Percentiles rank a stretch among this genome's conserved stretches.
These are phyloP conservation scores for Aegle marmelos DNA, from an alignment of 345 rosid species.

Conservation along the genomic window DNA sequence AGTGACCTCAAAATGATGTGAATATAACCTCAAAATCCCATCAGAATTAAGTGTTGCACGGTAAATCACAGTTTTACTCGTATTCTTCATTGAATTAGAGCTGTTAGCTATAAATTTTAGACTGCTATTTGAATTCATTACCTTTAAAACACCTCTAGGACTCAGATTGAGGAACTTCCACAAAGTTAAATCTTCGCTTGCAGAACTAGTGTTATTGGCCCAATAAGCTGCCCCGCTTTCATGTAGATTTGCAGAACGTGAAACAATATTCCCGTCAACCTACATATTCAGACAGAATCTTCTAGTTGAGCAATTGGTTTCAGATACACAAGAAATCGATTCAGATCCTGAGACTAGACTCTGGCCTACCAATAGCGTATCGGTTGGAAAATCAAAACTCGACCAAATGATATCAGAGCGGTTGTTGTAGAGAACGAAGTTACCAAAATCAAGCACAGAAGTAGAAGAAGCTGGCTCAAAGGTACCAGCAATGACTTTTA, in stretches of 20 bases:
- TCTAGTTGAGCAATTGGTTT: too few relatives aligned
- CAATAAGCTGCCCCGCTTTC: too few relatives aligned
- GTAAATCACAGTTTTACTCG: not conserved
- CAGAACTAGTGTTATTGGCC: too few relatives aligned
- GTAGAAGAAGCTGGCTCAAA: conserved; percentile 10
- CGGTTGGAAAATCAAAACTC: conserved; percentile 21
- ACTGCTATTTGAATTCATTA: accelerated
- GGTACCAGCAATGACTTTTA: not conserved
- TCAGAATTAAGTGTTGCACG: conserved; percentile 22
- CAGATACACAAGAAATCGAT: too few relatives aligned
- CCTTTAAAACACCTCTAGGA: not conserved
- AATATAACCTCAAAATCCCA: conserved; percentile 25
- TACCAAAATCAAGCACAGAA: conserved; percentile 32
- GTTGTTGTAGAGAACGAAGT: conserved; percentile 24
- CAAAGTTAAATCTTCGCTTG: too few relatives aligned
- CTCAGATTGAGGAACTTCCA: not conserved
- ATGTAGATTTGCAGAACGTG: too few relatives aligned
- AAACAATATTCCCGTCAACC: too few relatives aligned
- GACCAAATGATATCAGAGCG: conserved; percentile 19
- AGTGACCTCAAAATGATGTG: conserved; percentile 5
- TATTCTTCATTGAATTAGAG: not conserved
- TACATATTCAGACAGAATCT: too few relatives aligned
- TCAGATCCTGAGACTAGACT: too few relatives aligned
- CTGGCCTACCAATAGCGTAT: conserved; percentile 28
- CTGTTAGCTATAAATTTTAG: not conserved